These are phyloP conservation scores for Fraxinus pennsylvanica DNA, from an alignment of 257 asterid genomes.

Conservation along the genomic window DNA sequence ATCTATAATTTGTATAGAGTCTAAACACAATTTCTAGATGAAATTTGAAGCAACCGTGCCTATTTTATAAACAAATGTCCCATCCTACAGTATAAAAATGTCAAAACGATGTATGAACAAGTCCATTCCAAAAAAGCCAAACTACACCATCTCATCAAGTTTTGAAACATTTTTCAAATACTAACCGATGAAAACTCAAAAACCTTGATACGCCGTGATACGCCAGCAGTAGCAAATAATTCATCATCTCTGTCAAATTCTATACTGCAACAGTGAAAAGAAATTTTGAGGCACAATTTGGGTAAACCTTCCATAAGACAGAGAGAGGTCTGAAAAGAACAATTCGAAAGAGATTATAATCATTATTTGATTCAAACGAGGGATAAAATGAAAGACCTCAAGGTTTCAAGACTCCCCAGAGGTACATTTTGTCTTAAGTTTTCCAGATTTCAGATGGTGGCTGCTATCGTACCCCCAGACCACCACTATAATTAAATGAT, in stretches of 20 bases:
- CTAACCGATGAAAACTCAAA: slow-evolving; percentile 70
- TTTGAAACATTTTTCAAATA: slow-evolving; percentile 15
- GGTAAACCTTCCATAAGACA: background rate
- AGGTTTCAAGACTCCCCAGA: background rate
- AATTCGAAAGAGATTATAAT: background rate
- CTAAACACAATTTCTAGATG: background rate
- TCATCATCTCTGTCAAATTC: slow-evolving; percentile 83
- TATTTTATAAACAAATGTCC: background rate
- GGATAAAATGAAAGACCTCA: background rate
- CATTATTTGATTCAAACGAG: background rate
- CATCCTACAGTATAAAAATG: background rate
- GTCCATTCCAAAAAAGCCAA: background rate
- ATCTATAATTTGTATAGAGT: background rate
- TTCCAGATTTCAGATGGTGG: background rate
- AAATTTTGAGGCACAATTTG: slow-evolving; percentile 14
- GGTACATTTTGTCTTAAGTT: background rate
- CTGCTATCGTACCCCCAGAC: background rate
- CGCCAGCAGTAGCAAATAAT: slow-evolving; percentile 81
- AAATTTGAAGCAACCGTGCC: slow-evolving; percentile 7
- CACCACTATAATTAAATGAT: background rate
- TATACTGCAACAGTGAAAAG: slow-evolving; percentile 52
- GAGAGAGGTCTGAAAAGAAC: background rate
- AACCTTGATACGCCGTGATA: slow-evolving; percentile 70
- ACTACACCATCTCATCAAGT: slow-evolving; percentile 2
- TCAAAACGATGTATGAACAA: background rate